Evolutionary conservation across 2,329 filamentous ascomycete species (phyloP).

Genomic region (Cercospora canescens): DNA sequence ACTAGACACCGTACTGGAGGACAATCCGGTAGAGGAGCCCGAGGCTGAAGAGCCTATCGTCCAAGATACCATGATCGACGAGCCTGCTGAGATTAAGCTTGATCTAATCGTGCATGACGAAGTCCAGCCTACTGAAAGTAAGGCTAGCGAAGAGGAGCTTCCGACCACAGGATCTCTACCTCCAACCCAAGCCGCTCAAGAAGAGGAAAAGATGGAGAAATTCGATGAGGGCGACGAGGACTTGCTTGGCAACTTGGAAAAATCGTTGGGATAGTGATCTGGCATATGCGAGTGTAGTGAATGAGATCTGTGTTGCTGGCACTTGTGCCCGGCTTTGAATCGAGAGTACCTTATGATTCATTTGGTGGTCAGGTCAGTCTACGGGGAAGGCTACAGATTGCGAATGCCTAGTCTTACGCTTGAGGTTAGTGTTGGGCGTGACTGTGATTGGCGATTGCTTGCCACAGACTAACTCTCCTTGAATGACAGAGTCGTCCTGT

Average conservation of each 20-base stretch:
- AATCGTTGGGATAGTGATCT: conserved; percentile 12
- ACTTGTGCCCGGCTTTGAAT: neutral
- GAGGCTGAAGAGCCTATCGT: neutral
- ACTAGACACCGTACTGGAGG: conserved; percentile 6
- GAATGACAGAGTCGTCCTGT: too few species aligned
- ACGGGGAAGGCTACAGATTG: too few species aligned
- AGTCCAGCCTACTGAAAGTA: neutral
- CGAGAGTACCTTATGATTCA: too few species aligned
- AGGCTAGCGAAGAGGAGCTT: neutral
- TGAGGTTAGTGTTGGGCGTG: too few species aligned
- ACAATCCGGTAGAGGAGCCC: conserved; percentile 1
- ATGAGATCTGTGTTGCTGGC: neutral
- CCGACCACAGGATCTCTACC: neutral
- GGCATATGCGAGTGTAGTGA: neutral
- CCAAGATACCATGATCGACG: neutral
- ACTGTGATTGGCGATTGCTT: too few species aligned
- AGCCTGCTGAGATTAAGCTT: neutral
- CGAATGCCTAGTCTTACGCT: too few species aligned
- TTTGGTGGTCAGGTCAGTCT: too few species aligned
- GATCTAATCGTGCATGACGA: neutral
- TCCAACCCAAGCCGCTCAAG: conserved; percentile 2
- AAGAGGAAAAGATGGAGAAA: conserved; percentile 12
- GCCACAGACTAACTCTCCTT: too few species aligned
- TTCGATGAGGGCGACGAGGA: conserved; percentile 32
- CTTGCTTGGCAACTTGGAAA: conserved; percentile 32